Conservation (phyloP, 176 grass and related monocot genomes). For the Cenchrus fungigraminus region DNA sequence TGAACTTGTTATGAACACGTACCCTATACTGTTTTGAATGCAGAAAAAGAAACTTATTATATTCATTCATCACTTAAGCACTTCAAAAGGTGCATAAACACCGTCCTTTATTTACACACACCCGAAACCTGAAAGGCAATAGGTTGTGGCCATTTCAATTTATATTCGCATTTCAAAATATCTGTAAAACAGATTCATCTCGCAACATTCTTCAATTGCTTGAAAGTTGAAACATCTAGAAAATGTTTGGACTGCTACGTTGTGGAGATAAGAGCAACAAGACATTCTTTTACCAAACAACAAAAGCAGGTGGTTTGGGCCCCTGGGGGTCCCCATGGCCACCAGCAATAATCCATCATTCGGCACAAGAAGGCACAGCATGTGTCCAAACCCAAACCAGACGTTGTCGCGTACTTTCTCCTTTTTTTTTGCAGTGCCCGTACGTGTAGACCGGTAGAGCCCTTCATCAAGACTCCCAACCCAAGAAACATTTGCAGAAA, state of each 20-base stretch:
- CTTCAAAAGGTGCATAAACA: background rate
- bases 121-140: background rate
- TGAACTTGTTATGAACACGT: background rate
- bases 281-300: background rate
- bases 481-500: background rate
- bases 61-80: background rate
- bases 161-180: background rate
- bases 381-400: background rate
- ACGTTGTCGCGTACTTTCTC: background rate
- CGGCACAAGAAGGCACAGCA: background rate
- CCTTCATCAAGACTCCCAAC: background rate
- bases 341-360: background rate
- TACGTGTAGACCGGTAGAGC: background rate
- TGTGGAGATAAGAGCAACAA: background rate
- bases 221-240: slow-evolving; percentile 1
- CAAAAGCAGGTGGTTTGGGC: background rate
- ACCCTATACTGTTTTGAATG: background rate
- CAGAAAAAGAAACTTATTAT: background rate
- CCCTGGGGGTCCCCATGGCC: background rate
- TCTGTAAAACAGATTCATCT: background rate
- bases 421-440: background rate
- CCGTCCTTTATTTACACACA: background rate
- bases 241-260: background rate
- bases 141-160: background rate
- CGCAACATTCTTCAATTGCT: background rate